Conservation (phyloP, 805 yeast species). For the Allodekkera sacchari region DNA sequence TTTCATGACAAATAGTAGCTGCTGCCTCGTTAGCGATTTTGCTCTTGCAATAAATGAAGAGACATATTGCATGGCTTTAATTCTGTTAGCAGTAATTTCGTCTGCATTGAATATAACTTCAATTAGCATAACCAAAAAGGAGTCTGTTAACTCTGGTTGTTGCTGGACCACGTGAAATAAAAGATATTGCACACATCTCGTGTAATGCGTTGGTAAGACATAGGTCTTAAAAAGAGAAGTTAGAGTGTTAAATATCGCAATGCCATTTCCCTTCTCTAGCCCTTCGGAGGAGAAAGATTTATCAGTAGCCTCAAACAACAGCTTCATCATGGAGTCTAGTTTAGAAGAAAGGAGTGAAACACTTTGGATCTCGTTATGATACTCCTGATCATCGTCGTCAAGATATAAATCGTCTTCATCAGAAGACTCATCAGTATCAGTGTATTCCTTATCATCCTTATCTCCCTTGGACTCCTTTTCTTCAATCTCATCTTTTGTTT, state of each 20-base stretch:
- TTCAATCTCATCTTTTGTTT: conserved; percentile 22
- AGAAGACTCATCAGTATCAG: conserved; percentile 14
- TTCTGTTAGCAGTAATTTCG: conserved; percentile 65
- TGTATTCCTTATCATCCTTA: conserved; percentile 16
- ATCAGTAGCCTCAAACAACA: conserved; percentile 45
- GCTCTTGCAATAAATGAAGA: conserved; percentile 90
- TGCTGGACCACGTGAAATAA: conserved; percentile 76
- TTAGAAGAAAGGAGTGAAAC: conserved; percentile 53
- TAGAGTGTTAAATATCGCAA: conserved; percentile 62
- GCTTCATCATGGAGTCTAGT: conserved; percentile 59
- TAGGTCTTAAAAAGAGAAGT: conserved; percentile 73
- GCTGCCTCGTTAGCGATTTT: conserved; percentile 56
- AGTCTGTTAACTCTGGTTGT: conserved; percentile 75
- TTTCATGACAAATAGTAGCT: conserved; percentile 73
- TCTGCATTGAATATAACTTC: conserved; percentile 71
- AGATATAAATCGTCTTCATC: conserved; percentile 23
- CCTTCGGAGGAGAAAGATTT: conserved; percentile 41
- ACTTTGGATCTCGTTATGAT: conserved; percentile 37
- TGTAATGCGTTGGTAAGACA: conserved; percentile 84
- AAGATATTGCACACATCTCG: conserved; percentile 79
- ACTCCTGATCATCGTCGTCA: conserved; percentile 34
- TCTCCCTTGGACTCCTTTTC: conserved; percentile 27
- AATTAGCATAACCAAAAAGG: conserved; percentile 70
- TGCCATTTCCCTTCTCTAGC: conserved; percentile 54
- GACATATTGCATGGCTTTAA: conserved; percentile 86